Percentiles rank a stretch among this genome's conserved stretches.
Evolutionary conservation across 139 green algal genomes (phyloP).

Genomic region (Edaphochlamys debaryana): DNA sequence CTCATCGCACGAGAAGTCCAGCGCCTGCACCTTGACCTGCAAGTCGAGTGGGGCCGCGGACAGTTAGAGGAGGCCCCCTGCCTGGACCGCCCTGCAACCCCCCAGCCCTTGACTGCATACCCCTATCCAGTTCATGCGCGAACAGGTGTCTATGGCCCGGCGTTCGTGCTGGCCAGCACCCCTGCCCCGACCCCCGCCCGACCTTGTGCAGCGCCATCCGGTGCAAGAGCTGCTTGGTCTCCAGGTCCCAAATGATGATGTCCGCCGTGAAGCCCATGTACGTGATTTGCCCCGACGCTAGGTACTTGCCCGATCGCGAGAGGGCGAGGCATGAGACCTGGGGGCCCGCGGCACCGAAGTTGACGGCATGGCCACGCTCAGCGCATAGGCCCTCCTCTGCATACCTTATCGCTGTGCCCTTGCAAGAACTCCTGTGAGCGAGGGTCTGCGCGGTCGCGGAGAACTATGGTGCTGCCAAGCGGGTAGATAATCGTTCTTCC

Average conservation of each 20-base stretch:
- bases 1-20: constrained; percentile 80
- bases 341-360: too few relatives aligned
- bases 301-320: constrained; percentile 73
- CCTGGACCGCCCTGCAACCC: too few relatives aligned
- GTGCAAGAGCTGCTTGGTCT: constrained; percentile 69
- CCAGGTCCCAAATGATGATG: constrained; percentile 90
- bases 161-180: too few relatives aligned
- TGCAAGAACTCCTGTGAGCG: constrained; percentile 70
- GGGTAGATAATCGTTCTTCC: constrained; percentile 81
- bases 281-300: constrained; percentile 84
- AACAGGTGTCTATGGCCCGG: too few relatives aligned
- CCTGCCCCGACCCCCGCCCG: too few relatives aligned
- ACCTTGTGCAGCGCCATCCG: constrained; percentile 87
- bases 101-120: too few relatives aligned
- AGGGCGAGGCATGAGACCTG: constrained; percentile 84
- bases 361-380: too few relatives aligned
- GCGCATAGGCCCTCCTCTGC: too few relatives aligned
- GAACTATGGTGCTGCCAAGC: constrained; percentile 82
- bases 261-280: constrained; percentile 89
- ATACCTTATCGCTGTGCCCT: constrained; percentile 70
- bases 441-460: constrained; percentile 69
- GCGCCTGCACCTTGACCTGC: constrained; percentile 84
- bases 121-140: too few relatives aligned
- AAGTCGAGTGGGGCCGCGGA: too few relatives aligned
- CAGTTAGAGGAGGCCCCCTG: too few relatives aligned